phyloP scores from a whole-genome alignment of 371 early-diverging fungal species.

The Actinomucor elegans region DNA sequence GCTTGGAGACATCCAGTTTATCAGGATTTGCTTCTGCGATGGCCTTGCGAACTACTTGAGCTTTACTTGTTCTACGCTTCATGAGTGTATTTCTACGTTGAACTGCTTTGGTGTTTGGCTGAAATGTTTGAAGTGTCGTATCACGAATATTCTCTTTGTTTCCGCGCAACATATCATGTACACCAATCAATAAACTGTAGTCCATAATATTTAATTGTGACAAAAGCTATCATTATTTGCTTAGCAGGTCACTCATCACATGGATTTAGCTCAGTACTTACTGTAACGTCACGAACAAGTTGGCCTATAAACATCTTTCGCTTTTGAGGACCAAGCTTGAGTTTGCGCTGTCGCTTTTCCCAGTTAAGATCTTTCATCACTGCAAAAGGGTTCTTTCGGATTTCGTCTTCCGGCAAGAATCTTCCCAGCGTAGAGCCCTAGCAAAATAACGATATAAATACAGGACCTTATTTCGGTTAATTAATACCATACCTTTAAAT shows the following conservation, averaged over 20 bases:
- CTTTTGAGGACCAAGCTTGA: constrained; percentile 86
- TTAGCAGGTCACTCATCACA: neutral
- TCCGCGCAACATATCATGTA: constrained; percentile 85
- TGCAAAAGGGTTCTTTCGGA: constrained; percentile 75
- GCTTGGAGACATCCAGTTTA: constrained; percentile 55
- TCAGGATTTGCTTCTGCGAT: constrained; percentile 74
- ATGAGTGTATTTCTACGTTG: constrained; percentile 40
- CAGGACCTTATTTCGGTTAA: neutral
- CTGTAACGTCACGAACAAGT: constrained; percentile 81
- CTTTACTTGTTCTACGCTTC: constrained; percentile 63
- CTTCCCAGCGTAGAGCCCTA: constrained; percentile 85
- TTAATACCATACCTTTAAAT: constrained; percentile 76
- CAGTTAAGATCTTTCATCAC: constrained; percentile 97
- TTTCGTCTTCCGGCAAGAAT: constrained; percentile 73
- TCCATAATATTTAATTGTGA: constrained; percentile 85
- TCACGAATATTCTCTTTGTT: constrained; percentile 90
- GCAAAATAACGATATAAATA: neutral
- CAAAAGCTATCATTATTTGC: constrained; percentile 68
- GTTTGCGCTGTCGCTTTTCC: constrained; percentile 71
- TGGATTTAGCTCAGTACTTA: constrained; percentile 12
- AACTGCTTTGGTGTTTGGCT: constrained; percentile 57
- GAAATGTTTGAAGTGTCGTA: constrained; percentile 74
- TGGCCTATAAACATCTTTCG: constrained; percentile 82
- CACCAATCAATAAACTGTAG: constrained; percentile 92
- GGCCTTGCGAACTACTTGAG: constrained; percentile 69